Conservation (phyloP, 441 rosid species). For the Gossypium davidsonii region DNA sequence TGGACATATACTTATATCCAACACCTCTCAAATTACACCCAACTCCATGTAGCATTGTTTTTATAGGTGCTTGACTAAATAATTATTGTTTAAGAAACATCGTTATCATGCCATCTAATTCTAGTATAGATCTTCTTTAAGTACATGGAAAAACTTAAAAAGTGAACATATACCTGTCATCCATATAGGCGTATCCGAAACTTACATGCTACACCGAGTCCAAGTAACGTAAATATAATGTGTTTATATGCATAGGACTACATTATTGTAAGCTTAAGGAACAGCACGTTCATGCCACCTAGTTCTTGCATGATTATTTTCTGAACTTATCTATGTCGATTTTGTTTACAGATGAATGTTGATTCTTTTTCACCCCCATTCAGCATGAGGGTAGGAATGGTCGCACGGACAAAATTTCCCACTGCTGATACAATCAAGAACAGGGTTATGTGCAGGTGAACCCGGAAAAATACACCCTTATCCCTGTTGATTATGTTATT, state of each 20-base stretch:
- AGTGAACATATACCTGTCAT: background rate
- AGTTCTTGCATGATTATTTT: background rate
- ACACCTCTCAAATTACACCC: background rate
- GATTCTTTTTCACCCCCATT: background rate
- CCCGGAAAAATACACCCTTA: background rate
- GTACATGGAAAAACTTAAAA: background rate
- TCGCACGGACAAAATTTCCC: background rate
- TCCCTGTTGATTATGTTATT: background rate
- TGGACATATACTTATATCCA: background rate
- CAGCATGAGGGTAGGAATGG: background rate
- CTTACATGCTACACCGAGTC: background rate
- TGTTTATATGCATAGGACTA: background rate
- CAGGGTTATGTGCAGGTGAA: background rate
- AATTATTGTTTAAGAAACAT: background rate
- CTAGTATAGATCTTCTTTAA: background rate
- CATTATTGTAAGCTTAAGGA: background rate
- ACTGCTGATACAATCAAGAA: background rate
- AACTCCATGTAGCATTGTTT: background rate
- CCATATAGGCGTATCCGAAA: background rate
- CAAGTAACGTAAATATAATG: background rate
- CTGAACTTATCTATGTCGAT: background rate
- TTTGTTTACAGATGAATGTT: constrained; percentile 1
- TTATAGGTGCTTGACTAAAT: background rate
- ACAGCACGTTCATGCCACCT: background rate
- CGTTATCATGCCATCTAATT: background rate